A percentile compares a stretch with the other conserved stretches of the same genome.
Conservation (phyloP, 2,329 filamentous ascomycete genomes). For the Boeremia lycopersici region DNA sequence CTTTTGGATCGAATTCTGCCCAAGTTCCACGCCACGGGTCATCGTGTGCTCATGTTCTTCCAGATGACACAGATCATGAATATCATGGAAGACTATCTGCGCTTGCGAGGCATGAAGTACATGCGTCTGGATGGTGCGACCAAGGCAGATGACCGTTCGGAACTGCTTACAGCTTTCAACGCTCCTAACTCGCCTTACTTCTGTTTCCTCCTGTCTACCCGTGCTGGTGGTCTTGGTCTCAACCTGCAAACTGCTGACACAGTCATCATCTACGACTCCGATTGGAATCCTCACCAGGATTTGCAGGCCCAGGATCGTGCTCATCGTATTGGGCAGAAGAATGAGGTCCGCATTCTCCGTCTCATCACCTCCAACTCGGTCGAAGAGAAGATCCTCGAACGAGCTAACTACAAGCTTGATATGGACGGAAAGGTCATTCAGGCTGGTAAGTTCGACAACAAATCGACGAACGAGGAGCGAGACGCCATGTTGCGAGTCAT, state of each 20-base stretch:
- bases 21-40: conserved; percentile 88
- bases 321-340: conserved; percentile 99
- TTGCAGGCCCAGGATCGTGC: conserved; percentile 99
- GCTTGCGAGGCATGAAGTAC: conserved; percentile 81
- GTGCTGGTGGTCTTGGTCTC: conserved; percentile 95
- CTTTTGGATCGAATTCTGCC: conserved; percentile 88
- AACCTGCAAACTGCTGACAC: conserved; percentile 98
- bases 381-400: conserved; percentile 97
- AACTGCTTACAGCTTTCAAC: conserved; percentile 88
- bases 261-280: conserved; percentile 99
- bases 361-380: conserved; percentile 97
- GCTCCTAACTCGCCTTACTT: conserved; percentile 89
- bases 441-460: conserved; percentile 99
- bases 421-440: conserved; percentile 99
- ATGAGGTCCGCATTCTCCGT: conserved; percentile 94
- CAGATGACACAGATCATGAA: conserved; percentile 99
- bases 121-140: conserved; percentile 95
- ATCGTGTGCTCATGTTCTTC: conserved; percentile 99
- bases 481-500: conserved; percentile 95
- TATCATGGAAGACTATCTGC: conserved; percentile 98
- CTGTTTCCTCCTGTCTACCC: conserved; percentile 97
- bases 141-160: conserved; percentile 95
- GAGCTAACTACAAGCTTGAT: conserved; percentile 95
- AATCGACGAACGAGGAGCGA: conserved; percentile 97
- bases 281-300: conserved; percentile 99